Evolutionary conservation across 805 yeast genomes (phyloP), one percentile per base, ranked within the genome.

Genomic region (Candida chilensis): DNA sequence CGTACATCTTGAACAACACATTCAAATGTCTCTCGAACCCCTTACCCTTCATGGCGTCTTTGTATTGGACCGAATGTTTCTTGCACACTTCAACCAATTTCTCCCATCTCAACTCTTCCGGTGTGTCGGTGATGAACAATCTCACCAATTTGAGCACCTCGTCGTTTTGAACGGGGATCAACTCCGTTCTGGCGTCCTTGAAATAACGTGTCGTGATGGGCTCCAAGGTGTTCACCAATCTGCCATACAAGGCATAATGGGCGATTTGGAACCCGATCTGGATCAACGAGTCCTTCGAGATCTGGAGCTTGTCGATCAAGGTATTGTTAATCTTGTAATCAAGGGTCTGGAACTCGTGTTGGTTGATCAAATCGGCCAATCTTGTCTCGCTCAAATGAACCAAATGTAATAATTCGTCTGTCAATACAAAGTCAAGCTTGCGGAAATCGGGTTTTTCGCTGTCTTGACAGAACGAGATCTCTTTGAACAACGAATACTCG

Each of bases 11-110:
- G 27, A 73, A 62, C 27, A 82, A 53, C 0, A 87, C 78, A 39
- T 71, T 70, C 39, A 78, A 59, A 52, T 82, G 90, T 38, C 85
- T 67, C 46, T 79, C 88, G 46, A 77, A 82, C 2, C 90, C 87
- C 29, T 57, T 46, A 1, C 90, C 90, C 16, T 52, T 48, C 54
- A 76, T 64, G 0, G 85, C 78, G 19, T 50, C 57, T 12, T 47
- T 62, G 31, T 77, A 64, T 35, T 62, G 64, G 6, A 47, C 42
- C 2, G 66, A 57, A 45, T 81, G 88, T 17, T 47, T 56, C 12
- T 55, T 48, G 34, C 85, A 71, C 20, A 79, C 66, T 17, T 63
- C 56, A 17, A 60, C 50, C 37, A 80, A 71, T 5, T 41, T 55
- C 9, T 52, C 55, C 78, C 78, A 69, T 44, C 77, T 67, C 30